Percentiles rank a stretch among this genome's conserved stretches.
phyloP scores from a whole-genome alignment of 2,329 filamentous ascomycete genomes.

The Zymoseptoria ardabiliae region DNA sequence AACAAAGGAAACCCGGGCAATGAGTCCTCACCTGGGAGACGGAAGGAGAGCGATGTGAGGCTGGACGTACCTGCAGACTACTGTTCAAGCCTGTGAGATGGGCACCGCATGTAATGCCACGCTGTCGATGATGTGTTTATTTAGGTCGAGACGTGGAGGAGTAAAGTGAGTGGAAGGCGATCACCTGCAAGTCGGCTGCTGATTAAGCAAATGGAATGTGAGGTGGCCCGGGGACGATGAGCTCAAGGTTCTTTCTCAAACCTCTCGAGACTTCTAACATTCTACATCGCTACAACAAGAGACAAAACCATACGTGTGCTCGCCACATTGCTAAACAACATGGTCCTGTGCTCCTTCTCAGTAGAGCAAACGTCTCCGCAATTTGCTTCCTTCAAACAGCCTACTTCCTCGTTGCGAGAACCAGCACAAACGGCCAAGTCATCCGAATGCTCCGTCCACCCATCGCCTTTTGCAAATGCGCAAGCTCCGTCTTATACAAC shows the following conservation, averaged over 20 bases:
- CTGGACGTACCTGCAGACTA: not conserved
- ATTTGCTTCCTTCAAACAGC: not conserved
- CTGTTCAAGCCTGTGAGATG: not conserved
- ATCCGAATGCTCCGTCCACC: conserved; percentile 1
- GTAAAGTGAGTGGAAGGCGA: no score
- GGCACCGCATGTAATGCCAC: not conserved
- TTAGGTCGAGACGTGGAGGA: not conserved
- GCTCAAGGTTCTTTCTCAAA: no score
- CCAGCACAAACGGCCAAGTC: conserved; percentile 5
- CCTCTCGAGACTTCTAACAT: no score
- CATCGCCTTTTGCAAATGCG: conserved; percentile 2
- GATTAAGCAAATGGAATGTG: no score
- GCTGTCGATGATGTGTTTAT: not conserved
- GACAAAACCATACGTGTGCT: not conserved
- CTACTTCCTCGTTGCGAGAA: conserved; percentile 7
- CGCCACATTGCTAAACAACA: not conserved
- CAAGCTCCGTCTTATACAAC: conserved; percentile 1
- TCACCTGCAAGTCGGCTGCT: no score
- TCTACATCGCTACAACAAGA: not conserved
- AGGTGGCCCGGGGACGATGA: no score
- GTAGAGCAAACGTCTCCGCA: not conserved
- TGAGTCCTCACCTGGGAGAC: not conserved
- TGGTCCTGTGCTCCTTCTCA: not conserved
- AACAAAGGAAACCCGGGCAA: not conserved
- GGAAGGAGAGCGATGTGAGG: not conserved